Conservation (phyloP, 345 rosid species). For the Ricinus communis region DNA sequence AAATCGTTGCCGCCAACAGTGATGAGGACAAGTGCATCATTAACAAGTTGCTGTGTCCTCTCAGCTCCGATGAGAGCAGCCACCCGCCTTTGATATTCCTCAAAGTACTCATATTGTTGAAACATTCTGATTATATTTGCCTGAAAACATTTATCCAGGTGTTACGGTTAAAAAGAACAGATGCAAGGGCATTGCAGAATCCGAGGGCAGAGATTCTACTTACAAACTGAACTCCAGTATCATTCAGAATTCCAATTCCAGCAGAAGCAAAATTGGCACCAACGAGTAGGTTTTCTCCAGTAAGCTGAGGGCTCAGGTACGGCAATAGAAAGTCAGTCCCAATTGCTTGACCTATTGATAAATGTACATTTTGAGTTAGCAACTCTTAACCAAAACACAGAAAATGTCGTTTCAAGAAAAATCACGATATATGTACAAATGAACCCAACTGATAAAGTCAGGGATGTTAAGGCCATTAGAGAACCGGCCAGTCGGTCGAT, state of each 20-base stretch:
- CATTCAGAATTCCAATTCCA: slow-evolving; percentile 36
- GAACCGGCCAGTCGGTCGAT: slow-evolving; percentile 29
- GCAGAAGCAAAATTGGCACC: slow-evolving; percentile 41
- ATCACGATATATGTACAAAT: background rate
- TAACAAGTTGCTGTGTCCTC: slow-evolving; percentile 13
- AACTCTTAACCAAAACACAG: no score
- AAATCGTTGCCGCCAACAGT: slow-evolving; percentile 35
- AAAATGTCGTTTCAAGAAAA: background rate
- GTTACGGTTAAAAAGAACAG: background rate
- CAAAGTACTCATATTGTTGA: slow-evolving; percentile 19
- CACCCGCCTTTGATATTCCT: slow-evolving; percentile 29
- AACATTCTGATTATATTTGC: slow-evolving; percentile 26
- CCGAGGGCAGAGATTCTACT: background rate
- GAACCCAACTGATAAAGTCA: slow-evolving; percentile 20
- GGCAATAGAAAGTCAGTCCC: slow-evolving; percentile 26
- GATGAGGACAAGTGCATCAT: slow-evolving; percentile 18
- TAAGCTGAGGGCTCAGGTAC: slow-evolving; percentile 26
- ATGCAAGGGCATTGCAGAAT: no score
- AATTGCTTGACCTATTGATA: slow-evolving; percentile 14
- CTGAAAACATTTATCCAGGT: no score
- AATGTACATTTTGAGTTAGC: background rate
- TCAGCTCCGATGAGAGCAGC: slow-evolving; percentile 10
- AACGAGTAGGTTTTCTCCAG: slow-evolving; percentile 16
- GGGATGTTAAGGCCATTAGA: slow-evolving; percentile 27
- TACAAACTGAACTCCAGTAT: slow-evolving; percentile 36